Base-by-base conservation (phyloP, 371 early-diverging fungal species). In the Lichtheimia ramosa region DNA sequence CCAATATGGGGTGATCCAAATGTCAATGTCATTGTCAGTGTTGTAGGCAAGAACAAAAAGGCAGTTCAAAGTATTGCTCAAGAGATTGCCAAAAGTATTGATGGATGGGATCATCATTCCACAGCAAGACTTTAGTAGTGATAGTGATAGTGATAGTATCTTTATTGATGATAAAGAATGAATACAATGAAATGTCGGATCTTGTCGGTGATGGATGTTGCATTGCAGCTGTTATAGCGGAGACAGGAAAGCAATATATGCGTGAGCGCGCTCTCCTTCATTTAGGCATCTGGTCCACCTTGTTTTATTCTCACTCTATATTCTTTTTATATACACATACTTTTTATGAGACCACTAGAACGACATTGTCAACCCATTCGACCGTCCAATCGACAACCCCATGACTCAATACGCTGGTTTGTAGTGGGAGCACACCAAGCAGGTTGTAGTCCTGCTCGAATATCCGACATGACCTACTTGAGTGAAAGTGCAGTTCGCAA, bases 1-100 rank as follows among this genome's bases (percentile, higher is more conserved):
- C 89, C 89, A 20, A 61, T 73, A 27, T 82, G 78, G 74, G 66
- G 64, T 18, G 54, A 48, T 25, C 48, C 61, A 10, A 18, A 55
- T 3, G 66, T 60, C 41, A 61, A 57, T 42, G 73, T 72, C 3
- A 64, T 84, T 1, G 63, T 78, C 14, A 81, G 72, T 48, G 69
- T 83, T 3, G 66, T 75, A 5, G 81, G 83, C 2, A 61, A 63
- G 53, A 67, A 76, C 24, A 24, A 64, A 34, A 42, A 49, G 2
- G 41, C 50, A 46, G 70, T 80, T n/a, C 63, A 75, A 23, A 42
- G 62, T 1, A 25, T 72, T 25, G 61, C 61, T 2, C 56, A 49
- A 2, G 48, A 52, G 27, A 57, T 63, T 49, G 49, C 23, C 13
- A 20, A 39, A 13, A 42, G 52, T 13, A 52, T 63, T 34, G 53